phyloP scores from a whole-genome alignment of 164 flowering plant genomes.

The Vitis rotundifolia region DNA sequence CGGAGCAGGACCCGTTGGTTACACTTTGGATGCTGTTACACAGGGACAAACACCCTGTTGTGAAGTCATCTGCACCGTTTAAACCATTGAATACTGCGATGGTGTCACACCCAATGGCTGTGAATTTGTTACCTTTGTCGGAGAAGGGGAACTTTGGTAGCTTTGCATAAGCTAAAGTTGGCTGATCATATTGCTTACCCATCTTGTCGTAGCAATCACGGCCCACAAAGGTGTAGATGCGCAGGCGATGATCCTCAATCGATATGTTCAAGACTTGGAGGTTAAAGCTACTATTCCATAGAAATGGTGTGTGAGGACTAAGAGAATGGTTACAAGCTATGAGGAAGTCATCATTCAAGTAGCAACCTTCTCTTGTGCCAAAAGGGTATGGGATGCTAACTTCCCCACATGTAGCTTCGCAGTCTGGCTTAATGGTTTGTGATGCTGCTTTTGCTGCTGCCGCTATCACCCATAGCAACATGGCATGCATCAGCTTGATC shows the following conservation, averaged over 20 bases:
- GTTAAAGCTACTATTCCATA: too few species aligned
- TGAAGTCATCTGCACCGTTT: not conserved
- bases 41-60: not conserved
- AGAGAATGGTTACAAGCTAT: not conserved
- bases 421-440: not conserved
- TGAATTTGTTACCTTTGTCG: not conserved
- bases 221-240: not conserved
- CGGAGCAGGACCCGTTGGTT: not conserved
- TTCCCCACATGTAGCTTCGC: slow-evolving; percentile 8
- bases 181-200: too few species aligned
- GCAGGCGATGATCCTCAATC: too few species aligned
- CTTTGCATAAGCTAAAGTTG: not conserved
- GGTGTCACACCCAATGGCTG: slow-evolving; percentile 2
- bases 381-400: slow-evolving; percentile 19
- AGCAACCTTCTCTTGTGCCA: slow-evolving; percentile 11
- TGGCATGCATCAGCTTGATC: too few species aligned
- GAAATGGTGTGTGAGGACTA: too few species aligned
- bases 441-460: too few species aligned
- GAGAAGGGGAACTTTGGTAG: not conserved
- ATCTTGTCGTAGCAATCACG: not conserved
- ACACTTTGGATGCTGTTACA: not conserved
- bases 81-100: not conserved
- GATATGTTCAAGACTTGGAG: too few species aligned
- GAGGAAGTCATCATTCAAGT: not conserved
- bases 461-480: too few species aligned